These are phyloP conservation scores for Herpetomonas muscarum DNA, from an alignment of 208 protist genomes.

Conservation along the genomic window DNA sequence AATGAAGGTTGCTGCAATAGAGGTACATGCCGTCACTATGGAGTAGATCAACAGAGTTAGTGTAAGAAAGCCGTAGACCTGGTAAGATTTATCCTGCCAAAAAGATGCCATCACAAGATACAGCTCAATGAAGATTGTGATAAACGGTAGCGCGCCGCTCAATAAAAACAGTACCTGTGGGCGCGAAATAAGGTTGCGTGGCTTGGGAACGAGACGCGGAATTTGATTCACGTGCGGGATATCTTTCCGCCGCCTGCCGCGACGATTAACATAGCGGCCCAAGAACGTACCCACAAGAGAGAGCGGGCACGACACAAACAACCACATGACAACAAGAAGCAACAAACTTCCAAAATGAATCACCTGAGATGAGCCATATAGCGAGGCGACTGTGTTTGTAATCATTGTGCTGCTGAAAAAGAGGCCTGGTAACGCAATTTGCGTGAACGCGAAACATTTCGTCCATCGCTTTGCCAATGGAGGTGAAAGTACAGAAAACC, in stretches of 20 bases:
- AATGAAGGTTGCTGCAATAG: slow-evolving; percentile 90
- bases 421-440: slow-evolving; percentile 52
- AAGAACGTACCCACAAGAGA: slow-evolving; percentile 85
- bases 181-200: slow-evolving; percentile 42
- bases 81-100: slow-evolving; percentile 97
- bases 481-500: slow-evolving; percentile 24
- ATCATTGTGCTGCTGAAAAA: slow-evolving; percentile 28
- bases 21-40: slow-evolving; percentile 86
- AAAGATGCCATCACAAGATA: slow-evolving; percentile 94
- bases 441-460: slow-evolving; percentile 64
- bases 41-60: slow-evolving; percentile 89
- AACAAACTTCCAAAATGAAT: slow-evolving; percentile 60
- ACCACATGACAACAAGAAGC: slow-evolving; percentile 67
- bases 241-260: slow-evolving; percentile 18
- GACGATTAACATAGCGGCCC: slow-evolving; percentile 54
- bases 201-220: slow-evolving; percentile 86
- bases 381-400: slow-evolving; percentile 78
- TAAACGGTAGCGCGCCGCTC: slow-evolving; percentile 93
- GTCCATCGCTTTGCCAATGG: slow-evolving; percentile 27
- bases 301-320: slow-evolving; percentile 81
- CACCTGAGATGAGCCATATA: slow-evolving; percentile 60
- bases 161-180: slow-evolving; percentile 40
- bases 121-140: slow-evolving; percentile 95
- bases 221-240: slow-evolving; percentile 91
- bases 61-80: slow-evolving; percentile 95